A percentile compares a stretch with the other conserved stretches of the same genome.
phyloP scores from a whole-genome alignment of 495 filamentous ascomycete genomes.

The Bathelium albidoporum region DNA sequence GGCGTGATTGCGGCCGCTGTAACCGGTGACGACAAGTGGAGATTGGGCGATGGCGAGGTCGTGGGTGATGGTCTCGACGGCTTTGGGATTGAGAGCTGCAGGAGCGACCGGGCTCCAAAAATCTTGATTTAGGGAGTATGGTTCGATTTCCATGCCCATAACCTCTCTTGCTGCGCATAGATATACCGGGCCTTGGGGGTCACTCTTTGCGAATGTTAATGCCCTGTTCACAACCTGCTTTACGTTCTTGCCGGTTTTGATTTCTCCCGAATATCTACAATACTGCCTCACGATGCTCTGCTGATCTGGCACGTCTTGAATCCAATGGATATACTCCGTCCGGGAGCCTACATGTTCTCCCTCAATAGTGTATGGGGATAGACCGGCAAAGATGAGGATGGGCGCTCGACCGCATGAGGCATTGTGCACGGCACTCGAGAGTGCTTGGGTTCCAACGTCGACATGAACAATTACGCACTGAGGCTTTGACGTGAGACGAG shows the following conservation, averaged over 20 bases:
- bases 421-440: conserved; percentile 88
- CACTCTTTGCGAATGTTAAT: conserved; percentile 71
- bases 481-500: conserved; percentile 71
- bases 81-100: conserved; percentile 57
- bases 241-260: conserved; percentile 85
- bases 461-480: conserved; percentile 94
- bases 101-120: conserved; percentile 69
- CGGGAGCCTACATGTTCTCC: conserved; percentile 80
- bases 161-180: conserved; percentile 74
- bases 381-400: conserved; percentile 80
- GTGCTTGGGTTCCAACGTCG: conserved; percentile 89
- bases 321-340: conserved; percentile 97
- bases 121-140: conserved; percentile 62
- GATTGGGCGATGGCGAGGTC: conserved; percentile 62
- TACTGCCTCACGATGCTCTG: conserved; percentile 87
- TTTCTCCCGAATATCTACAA: conserved; percentile 82
- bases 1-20: conserved; percentile 65
- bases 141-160: conserved; percentile 84
- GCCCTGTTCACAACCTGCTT: conserved; percentile 95
- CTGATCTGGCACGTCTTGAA: conserved; percentile 93
- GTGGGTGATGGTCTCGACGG: conserved; percentile 56
- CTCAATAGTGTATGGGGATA: conserved; percentile 82
- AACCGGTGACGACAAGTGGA: conserved; percentile 75
- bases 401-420: conserved; percentile 77
- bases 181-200: conserved; percentile 81